Base-by-base conservation (phyloP, 306 rosid genomes). In the Hippophae gyantsensis region DNA sequence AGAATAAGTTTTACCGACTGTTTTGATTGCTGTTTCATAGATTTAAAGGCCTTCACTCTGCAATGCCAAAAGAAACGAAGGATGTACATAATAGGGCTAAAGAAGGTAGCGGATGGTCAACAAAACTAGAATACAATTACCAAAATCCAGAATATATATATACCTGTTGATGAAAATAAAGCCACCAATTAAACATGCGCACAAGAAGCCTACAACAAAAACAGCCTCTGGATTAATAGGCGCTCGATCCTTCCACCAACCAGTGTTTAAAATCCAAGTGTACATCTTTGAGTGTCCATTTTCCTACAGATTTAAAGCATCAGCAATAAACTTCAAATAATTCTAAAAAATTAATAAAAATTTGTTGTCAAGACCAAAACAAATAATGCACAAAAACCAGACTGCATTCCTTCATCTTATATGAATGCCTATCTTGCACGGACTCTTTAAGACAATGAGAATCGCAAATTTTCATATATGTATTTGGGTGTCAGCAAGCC, bases 191-290 rank as follows among this genome's bases (percentile, higher is more conserved):
- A 90, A 76, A 82, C 70, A 68, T 54, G 46, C 59, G 67, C 94
- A 82, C 47, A 90, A 69, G 71, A 81, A 32, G 62, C 73, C 72
- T 44, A 87, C 72, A 3, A 79, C 81, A 69, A 82, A 7, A 51
- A 90, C 95, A 2, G 94, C 88, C 74, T 86, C 97, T 10, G 90
- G 95, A 79, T 87, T 76, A 25, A 78, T 61, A 42, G 97, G 87
- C 48, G 97, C 97, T 69, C 80, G 82, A 64, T 61, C 26, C 68
- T 80, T 48, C 97, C 97, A 90, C 95, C 94, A 90, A 18, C 97
- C 97, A 48, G 97, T 90, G 79, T 95, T 90, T 74, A 90, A 74
- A 71, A 86, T 74, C 97, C 95, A 90, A 52, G 82, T 79, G 72
- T 90, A 90, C 69, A 60, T 76, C 1, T 74, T 41, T 12, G 97